These are phyloP conservation scores for Aspergillus incahuasiensis DNA, from an alignment of 495 filamentous ascomycete species.

Conservation along the genomic window DNA sequence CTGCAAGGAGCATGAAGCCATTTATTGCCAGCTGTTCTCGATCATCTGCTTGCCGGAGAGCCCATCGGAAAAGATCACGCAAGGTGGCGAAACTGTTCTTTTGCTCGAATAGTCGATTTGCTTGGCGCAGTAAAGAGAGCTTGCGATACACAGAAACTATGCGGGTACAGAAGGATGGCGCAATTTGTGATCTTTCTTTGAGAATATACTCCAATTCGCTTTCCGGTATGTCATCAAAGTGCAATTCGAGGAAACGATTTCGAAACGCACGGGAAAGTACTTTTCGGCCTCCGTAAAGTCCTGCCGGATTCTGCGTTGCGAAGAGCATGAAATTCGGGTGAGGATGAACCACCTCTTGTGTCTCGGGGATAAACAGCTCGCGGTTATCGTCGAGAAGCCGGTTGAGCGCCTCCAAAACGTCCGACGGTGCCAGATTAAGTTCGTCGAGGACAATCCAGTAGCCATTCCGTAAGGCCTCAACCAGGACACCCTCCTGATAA, in stretches of 20 bases:
- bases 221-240: conserved; percentile 97
- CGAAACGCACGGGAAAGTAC: conserved; percentile 88
- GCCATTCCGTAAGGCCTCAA: conserved; percentile 85
- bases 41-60: conserved; percentile 77
- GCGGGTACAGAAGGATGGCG: conserved; percentile 81
- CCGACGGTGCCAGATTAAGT: conserved; percentile 90
- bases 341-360: conserved; percentile 86
- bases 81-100: conserved; percentile 97
- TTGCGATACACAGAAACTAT: conserved; percentile 95
- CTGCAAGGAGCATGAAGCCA: conserved; percentile 92
- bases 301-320: conserved; percentile 97
- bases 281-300: conserved; percentile 92
- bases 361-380: conserved; percentile 96
- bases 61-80: conserved; percentile 95
- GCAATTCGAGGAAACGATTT: conserved; percentile 93
- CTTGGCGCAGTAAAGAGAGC: conserved; percentile 81
- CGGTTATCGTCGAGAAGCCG: conserved; percentile 93
- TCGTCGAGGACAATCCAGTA: conserved; percentile 99
- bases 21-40: conserved; percentile 85
- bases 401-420: conserved; percentile 94
- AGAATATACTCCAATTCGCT: conserved; percentile 91
- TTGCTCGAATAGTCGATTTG: conserved; percentile 88
- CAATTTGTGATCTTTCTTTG: conserved; percentile 78
- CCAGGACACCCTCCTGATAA: conserved; percentile 93
- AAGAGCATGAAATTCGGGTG: conserved; percentile 97